Conservation (phyloP, 768 basidiomycete species). For the Tulasnella sp. region DNA sequence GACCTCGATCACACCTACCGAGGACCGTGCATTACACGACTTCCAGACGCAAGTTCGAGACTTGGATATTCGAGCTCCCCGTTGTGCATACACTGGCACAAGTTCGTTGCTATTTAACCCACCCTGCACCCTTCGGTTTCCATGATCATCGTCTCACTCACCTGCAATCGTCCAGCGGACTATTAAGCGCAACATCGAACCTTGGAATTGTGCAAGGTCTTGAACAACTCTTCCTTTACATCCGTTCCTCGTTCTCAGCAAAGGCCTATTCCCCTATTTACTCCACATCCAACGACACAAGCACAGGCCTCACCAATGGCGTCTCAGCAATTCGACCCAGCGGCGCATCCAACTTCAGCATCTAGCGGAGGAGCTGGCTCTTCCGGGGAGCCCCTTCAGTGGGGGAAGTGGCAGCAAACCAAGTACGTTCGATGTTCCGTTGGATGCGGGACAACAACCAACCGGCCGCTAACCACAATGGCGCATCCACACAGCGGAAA, state of each 20-base stretch:
- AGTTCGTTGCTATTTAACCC: conserved; percentile 16
- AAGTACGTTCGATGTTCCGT: conserved; percentile 4
- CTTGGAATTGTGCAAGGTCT: not conserved
- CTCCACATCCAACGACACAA: conserved; percentile 16
- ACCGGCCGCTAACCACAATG: conserved; percentile 19
- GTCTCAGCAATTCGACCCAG: conserved; percentile 9
- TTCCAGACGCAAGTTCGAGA: conserved; percentile 20
- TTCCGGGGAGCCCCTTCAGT: not conserved
- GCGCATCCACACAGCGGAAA: not conserved
- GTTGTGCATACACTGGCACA: conserved; percentile 1
- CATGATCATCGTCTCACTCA: conserved; percentile 14
- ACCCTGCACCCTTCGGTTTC: not conserved
- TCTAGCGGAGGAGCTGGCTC: conserved; percentile 19
- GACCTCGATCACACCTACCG: conserved; percentile 24
- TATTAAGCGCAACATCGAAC: conserved; percentile 12
- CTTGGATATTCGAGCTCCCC: conserved; percentile 1
- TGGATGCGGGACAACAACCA: not conserved
- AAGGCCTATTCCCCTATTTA: conserved; percentile 24
- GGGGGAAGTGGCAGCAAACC: conserved; percentile 22
- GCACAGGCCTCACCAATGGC: conserved; percentile 18
- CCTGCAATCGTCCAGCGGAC: conserved; percentile 13
- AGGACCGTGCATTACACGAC: conserved; percentile 17
- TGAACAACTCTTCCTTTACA: conserved; percentile 13
- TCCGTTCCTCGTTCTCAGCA: not conserved
- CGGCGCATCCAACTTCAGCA: not conserved